Evolutionary conservation across 208 protist genomes (phyloP).

Genomic region (Trypanosoma theileri): DNA sequence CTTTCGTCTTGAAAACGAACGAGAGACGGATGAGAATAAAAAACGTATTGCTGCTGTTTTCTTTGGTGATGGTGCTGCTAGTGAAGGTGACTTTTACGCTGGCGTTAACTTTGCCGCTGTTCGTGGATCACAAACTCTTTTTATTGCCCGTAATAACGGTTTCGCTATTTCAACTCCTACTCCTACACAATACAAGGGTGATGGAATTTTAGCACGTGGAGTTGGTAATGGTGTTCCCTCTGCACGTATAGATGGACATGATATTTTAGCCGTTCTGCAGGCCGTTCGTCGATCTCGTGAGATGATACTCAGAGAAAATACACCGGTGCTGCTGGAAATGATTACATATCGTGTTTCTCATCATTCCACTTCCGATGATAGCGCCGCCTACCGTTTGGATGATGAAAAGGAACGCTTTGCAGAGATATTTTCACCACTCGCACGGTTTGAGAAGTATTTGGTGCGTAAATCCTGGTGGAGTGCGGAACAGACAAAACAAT

Average conservation of each 20-base stretch:
- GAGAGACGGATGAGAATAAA: slow-evolving; percentile 21
- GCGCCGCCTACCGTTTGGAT: slow-evolving; percentile 77
- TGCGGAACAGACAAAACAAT: slow-evolving; percentile 38
- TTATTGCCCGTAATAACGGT: slow-evolving; percentile 95
- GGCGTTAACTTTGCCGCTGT: slow-evolving; percentile 97
- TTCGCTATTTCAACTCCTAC: slow-evolving; percentile 97
- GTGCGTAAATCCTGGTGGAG: slow-evolving; percentile 59
- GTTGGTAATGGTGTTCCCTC: slow-evolving; percentile 87
- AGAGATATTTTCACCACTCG: slow-evolving; percentile 58
- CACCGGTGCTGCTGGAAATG: slow-evolving; percentile 95
- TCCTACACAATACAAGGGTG: slow-evolving; percentile 94
- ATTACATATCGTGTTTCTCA: slow-evolving; percentile 96
- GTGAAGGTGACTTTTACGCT: slow-evolving; percentile 97
- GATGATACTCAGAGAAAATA: slow-evolving; percentile 72
- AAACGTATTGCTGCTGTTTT: slow-evolving; percentile 87
- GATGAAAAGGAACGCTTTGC: slow-evolving; percentile 66
- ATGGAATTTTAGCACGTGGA: slow-evolving; percentile 88
- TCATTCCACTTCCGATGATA: slow-evolving; percentile 97
- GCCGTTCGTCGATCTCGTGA: slow-evolving; percentile 86
- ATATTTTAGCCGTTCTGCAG: slow-evolving; percentile 94
- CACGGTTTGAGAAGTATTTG: slow-evolving; percentile 71
- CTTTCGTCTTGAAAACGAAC: slow-evolving; percentile 85
- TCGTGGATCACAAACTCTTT: slow-evolving; percentile 88
- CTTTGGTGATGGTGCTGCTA: slow-evolving; percentile 97
- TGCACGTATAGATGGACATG: slow-evolving; percentile 96